Conservation (phyloP, 805 yeast species). For the Scheffersomyces coipomensis region DNA sequence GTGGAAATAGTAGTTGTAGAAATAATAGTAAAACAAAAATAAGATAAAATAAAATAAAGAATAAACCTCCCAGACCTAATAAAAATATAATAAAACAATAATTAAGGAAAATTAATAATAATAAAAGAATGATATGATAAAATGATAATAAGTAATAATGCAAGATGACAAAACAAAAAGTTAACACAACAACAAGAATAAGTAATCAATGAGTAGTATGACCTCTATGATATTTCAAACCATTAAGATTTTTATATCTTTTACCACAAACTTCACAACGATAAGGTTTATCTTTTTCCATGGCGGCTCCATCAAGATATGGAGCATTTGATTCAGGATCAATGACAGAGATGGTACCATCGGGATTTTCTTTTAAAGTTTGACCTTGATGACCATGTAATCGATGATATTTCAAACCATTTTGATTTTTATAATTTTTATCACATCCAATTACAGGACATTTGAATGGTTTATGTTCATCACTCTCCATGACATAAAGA, state of each 20-base stretch:
- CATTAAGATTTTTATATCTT: conserved; percentile 92
- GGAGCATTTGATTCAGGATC: conserved; percentile 91
- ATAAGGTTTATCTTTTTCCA: conserved; percentile 97
- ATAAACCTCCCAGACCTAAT: neutral
- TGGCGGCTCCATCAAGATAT: conserved; percentile 87
- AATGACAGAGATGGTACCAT: conserved; percentile 87
- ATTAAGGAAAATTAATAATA: neutral
- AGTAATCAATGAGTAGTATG: conserved; percentile 83
- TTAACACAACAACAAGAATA: neutral
- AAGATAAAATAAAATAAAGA: neutral
- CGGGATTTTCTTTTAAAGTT: conserved; percentile 83
- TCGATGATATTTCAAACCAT: conserved; percentile 93
- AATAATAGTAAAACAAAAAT: neutral
- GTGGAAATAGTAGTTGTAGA: too few species aligned
- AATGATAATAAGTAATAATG: neutral
- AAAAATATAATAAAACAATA: neutral
- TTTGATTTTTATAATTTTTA: conserved; percentile 95
- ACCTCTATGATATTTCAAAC: conserved; percentile 94
- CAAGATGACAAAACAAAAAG: neutral
- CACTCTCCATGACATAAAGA: conserved; percentile 85
- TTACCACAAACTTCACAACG: conserved; percentile 98
- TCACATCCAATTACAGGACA: conserved; percentile 99
- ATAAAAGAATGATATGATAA: neutral
- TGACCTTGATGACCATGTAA: conserved; percentile 97
- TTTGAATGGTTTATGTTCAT: conserved; percentile 90